Base-by-base conservation (phyloP, 1,284 basidiomycete genomes). In the Melanopsichium pennsylvanicum region DNA sequence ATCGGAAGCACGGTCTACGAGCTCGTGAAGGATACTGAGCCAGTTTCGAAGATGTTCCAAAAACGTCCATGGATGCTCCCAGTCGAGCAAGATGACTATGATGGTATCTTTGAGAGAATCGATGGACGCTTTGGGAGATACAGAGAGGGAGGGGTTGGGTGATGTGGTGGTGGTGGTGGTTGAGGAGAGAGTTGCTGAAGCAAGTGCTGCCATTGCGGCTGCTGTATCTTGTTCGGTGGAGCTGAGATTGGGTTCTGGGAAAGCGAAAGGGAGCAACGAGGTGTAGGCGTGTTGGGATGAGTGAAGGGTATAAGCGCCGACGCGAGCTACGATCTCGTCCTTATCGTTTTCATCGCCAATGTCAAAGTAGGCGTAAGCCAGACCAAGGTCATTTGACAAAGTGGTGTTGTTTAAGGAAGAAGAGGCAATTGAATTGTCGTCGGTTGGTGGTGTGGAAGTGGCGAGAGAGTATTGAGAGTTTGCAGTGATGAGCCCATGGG, bases 61-160 rank as follows among this genome's bases (percentile, higher is more conserved):
- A 82, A 97, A 97, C 0, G 88, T 87, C 87, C 91, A 93, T 0
- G 95, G 95, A 70, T 87, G 87, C 70, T 92, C 93, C 95, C 94
- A 97, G 81, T 98, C 95, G n/a, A 97, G 84, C 0, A 89, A 86
- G 71, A 97, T 90, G 72, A 97, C 84, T 41, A 93, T 87, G 12
- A 93, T 85, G 0, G 92, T 90, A 74, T 95, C 90, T 31, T 88
- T 85, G 9, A 93, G 81, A 5, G 87, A 84, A 15, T 55, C 59
- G 48, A 76, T 59, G 12, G 74, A 73, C 3, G 70, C 54, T 9
- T 43, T 60, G 1, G 60, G 42, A 11, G 47, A 16, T 12, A 41
- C 16, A n/a, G 35, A 13, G 13, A 42, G 36, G 19, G 29, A 41
- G 6, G 33, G 25, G 9, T 34, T 29, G n/a, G 25, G 15, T 13